Conservation (phyloP, 768 basidiomycete genomes). For the Mycena albidolilacea region DNA sequence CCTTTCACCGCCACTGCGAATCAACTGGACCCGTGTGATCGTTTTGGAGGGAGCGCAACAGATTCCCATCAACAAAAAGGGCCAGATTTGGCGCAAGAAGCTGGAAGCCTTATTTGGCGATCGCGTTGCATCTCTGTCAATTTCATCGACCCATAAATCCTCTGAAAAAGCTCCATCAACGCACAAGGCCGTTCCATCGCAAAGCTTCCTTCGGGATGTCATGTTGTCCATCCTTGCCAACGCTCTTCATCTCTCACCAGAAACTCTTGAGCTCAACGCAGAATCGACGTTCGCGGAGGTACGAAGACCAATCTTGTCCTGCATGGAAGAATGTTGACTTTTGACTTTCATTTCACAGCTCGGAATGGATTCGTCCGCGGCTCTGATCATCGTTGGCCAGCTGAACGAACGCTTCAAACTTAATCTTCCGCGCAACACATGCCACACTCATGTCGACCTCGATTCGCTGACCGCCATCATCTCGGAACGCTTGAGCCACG, state of each 20-base stretch:
- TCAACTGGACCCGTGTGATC: conserved; percentile 51
- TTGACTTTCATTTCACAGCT: conserved; percentile 42
- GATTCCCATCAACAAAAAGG: conserved; percentile 50
- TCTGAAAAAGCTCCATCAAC: no score
- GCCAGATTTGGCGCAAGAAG: conserved; percentile 52
- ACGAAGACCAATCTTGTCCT: neutral
- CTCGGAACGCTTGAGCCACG: conserved; percentile 1
- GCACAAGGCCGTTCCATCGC: neutral
- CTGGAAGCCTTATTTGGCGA: conserved; percentile 49
- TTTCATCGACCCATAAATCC: neutral
- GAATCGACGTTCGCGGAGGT: conserved; percentile 53
- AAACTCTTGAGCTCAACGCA: conserved; percentile 45
- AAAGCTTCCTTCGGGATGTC: conserved; percentile 27
- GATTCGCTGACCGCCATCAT: conserved; percentile 46
- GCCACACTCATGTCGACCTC: conserved; percentile 52
- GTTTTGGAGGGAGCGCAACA: conserved; percentile 45
- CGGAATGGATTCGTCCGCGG: conserved; percentile 54
- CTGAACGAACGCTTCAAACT: conserved; percentile 47
- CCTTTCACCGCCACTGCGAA: conserved; percentile 52
- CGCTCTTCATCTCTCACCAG: conserved; percentile 43
- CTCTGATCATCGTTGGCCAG: conserved; percentile 49
- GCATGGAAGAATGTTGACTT: neutral
- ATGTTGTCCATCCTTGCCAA: conserved; percentile 45
- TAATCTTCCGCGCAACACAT: conserved; percentile 50
- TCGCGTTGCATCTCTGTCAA: conserved; percentile 38